Percentiles rank a stretch among this genome's conserved stretches.
These are phyloP conservation scores for Hyaloscypha variabilis DNA, from an alignment of 495 filamentous ascomycete species.

Conservation along the genomic window DNA sequence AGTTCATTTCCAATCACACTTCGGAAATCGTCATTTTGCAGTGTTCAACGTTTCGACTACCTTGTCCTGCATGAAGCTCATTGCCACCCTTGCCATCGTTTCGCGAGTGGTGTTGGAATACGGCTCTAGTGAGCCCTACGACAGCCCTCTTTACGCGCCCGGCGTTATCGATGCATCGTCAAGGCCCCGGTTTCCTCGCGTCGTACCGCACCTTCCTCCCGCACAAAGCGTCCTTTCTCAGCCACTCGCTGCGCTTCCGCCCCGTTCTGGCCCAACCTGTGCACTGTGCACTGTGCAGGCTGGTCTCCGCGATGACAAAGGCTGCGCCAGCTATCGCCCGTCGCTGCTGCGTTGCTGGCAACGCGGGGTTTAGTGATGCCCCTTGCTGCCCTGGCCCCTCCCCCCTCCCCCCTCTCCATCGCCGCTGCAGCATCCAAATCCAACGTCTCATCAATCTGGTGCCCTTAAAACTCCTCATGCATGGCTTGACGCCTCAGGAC, in stretches of 20 bases:
- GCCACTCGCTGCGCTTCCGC: constrained; percentile 21
- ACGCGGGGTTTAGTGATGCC: neutral
- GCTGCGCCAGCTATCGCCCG: neutral
- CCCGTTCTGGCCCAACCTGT: neutral
- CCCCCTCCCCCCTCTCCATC: no score
- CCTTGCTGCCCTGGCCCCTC: neutral
- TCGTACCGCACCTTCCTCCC: constrained; percentile 34
- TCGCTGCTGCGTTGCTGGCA: neutral
- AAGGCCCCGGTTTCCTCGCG: constrained; percentile 28
- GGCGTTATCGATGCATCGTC: constrained; percentile 25
- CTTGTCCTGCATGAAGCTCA: constrained; percentile 30
- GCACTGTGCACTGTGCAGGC: constrained; percentile 4
- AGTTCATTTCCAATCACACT: constrained; percentile 18
- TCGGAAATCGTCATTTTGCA: constrained; percentile 12
- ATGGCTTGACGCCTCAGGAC: constrained; percentile 3
- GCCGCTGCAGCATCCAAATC: neutral
- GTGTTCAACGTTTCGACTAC: constrained; percentile 14
- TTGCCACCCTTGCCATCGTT: constrained; percentile 28
- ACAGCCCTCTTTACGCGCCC: constrained; percentile 34
- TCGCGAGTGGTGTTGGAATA: constrained; percentile 19
- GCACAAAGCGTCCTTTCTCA: constrained; percentile 9
- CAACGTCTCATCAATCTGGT: neutral
- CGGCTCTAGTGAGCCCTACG: constrained; percentile 26
- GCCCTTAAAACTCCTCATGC: constrained; percentile 10
- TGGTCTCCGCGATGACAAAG: neutral